phyloP scores from a whole-genome alignment of 1,284 basidiomycete genomes.

The Apiotrichum veenhuisii region DNA sequence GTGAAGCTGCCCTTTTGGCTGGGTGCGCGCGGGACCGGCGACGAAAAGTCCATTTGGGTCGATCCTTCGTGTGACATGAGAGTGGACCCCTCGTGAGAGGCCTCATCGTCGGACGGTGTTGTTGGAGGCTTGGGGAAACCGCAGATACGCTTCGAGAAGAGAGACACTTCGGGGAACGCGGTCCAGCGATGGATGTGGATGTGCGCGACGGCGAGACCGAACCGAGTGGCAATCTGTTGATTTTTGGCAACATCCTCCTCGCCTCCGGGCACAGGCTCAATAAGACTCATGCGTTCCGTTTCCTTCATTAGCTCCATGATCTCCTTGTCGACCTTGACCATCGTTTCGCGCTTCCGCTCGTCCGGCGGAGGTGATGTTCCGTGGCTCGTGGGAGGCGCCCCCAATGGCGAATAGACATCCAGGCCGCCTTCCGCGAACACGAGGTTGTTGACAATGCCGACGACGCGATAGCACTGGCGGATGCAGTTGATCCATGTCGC shows the following conservation, averaged over 20 bases:
- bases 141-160: constrained; percentile 48
- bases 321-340: constrained; percentile 40
- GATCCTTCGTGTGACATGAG: neutral
- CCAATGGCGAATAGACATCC: neutral
- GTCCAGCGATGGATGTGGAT: constrained; percentile 48
- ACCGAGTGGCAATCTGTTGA: constrained; percentile 42
- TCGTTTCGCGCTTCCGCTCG: constrained; percentile 16
- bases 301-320: constrained; percentile 43
- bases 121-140: constrained; percentile 42
- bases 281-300: constrained; percentile 38
- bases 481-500: constrained; percentile 43
- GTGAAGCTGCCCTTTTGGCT: neutral
- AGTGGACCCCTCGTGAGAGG: neutral
- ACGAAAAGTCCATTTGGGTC: neutral
- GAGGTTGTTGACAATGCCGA: constrained; percentile 39
- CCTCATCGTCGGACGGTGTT: constrained; percentile 7
- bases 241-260: constrained; percentile 50
- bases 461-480: constrained; percentile 35
- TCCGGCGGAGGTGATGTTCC: too few relatives aligned
- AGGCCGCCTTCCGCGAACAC: constrained; percentile 21
- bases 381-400: neutral
- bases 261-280: constrained; percentile 46
- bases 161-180: constrained; percentile 49
- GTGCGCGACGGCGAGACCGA: constrained; percentile 46
- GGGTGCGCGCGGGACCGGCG: neutral